Evolutionary conservation across 2,329 filamentous ascomycete genomes (phyloP), one percentile per base, ranked within the genome.

Genomic region (Thielaviopsis punctulata): DNA sequence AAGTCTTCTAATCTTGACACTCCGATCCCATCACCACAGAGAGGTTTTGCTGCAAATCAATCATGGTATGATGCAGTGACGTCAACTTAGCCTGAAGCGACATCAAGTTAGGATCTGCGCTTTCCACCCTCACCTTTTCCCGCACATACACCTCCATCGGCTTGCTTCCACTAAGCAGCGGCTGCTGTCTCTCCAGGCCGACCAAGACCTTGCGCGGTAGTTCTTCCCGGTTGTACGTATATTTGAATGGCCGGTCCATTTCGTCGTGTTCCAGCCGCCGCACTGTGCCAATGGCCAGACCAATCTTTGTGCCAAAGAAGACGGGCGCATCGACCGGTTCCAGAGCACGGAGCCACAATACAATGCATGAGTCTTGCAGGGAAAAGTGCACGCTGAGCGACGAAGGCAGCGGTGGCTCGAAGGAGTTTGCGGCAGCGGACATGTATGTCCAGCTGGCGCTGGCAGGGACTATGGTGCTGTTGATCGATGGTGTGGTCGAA

Each of bases 41-140:
- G 57, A 95, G 66, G 12, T 88, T 88, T 52, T 76, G 72, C 59
- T 84, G 74, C 57, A 82, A 81, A 56, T 85, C 70, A 53, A 73
- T 71, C 19, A 95, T 72, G 56, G 81, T 82, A 60, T 88, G 78
- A 57, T 84, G 81, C 53, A 95, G 67, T 4, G 85, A 87, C 25
- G 75, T 79, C 58, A 95, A 69, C 67, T 95, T 95, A 4, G 87
- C 83, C 64, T 86, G 82, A 30, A 92, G 72, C 33, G 85, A 83
- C 63, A 95, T 80, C 57, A 95, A 64, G 59, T 80, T 89, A 1
- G 90, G 90, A 64, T 96, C 89, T 52, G 88, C 86, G 60, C 80
- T 90, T 65, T 95, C 89, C 1, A 95, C 82, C 41, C 84, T 75
- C 4, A 95, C 77, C 68, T 95, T 95, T 64, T 95, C 90, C 58